Base-by-base conservation (phyloP, 140 eudicot species). In the Bidens hawaiensis region DNA sequence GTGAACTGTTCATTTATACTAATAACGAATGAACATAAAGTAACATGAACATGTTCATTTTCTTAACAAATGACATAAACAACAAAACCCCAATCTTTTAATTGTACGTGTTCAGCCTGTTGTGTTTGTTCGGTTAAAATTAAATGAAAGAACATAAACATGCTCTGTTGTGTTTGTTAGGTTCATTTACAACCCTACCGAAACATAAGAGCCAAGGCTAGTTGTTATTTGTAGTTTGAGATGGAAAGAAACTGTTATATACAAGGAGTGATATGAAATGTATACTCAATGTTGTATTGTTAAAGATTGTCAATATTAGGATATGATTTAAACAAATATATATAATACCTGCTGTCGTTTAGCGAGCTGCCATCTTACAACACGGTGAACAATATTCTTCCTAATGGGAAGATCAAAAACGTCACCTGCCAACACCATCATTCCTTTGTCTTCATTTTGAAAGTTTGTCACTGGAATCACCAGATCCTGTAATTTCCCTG, bases 311-410 rank as follows among this genome's bases (percentile, higher is more conserved):
- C 7, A 9, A 42, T 55, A 24, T 25, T 54, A 54, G 28, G 61
- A 14, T 54, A 27, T 54, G 6, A 54, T 6, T 54, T 28, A 17
- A 43, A 56, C 15, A 28, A 16, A 56, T 30, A 55, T 46, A 46
- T 56, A 16, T 25, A 21, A 48, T 48, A 88, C 99, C 95, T 93
- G 95, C 62, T 83, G 99, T 57, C 99, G 77, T 73, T 93, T 91
- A 40, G 98, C 98, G 66, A 91, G 98, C 80, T 93, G 99, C 95
- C 95, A 93, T 71, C 99, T 82, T 14, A 93, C 99, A 77, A 93
- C 96, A 50, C 90, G 96, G 72, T 91, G 98, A 54, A 88, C 73
- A 51, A 88, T 85, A 77, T 93, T 96, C 70, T 93, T 93, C 71
- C 95, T 76, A 54, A 93, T 85, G 66, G 99, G 96, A 21, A 93